Evolutionary conservation across 768 basidiomycete genomes (phyloP).

Genomic region (Tephrocybe sp.): DNA sequence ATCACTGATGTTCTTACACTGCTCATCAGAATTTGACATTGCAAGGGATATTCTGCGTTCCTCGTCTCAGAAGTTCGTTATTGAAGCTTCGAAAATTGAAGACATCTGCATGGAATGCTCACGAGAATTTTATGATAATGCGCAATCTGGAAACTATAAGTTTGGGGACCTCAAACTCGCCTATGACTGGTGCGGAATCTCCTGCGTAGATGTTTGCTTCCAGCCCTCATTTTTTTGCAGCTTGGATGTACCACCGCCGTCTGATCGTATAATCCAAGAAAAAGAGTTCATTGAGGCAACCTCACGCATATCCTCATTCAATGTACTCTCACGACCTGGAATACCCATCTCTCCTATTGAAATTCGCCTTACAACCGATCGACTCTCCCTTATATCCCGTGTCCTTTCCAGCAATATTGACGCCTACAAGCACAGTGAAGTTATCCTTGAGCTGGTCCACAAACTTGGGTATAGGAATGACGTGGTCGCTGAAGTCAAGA

Average conservation of each 20-base stretch:
- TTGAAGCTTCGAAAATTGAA: constrained; percentile 59
- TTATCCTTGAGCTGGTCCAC: constrained; percentile 85
- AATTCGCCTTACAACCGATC: constrained; percentile 88
- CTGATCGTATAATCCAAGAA: constrained; percentile 64
- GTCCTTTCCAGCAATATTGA: constrained; percentile 84
- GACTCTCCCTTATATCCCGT: constrained; percentile 81
- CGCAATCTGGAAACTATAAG: constrained; percentile 88
- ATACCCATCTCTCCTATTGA: constrained; percentile 87
- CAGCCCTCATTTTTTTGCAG: constrained; percentile 37
- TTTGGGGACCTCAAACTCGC: constrained; percentile 96
- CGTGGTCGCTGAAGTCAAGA: constrained; percentile 73
- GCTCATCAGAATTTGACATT: constrained; percentile 57
- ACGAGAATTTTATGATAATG: constrained; percentile 94
- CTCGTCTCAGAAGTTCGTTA: constrained; percentile 44
- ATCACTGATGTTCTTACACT: not conserved
- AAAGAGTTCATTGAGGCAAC: constrained; percentile 98
- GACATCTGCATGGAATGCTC: constrained; percentile 79
- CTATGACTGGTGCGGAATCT: constrained; percentile 79
- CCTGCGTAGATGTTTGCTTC: not conserved
- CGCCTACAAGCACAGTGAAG: constrained; percentile 89
- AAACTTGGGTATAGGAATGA: constrained; percentile 85
- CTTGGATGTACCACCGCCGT: constrained; percentile 68
- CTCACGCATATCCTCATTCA: constrained; percentile 91
- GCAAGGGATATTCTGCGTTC: constrained; percentile 60
- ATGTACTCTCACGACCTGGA: constrained; percentile 72